Evolutionary conservation across 163 green algal species (phyloP), one percentile per base, ranked within the genome.

Genomic region (Scenedesmus sp.): DNA sequence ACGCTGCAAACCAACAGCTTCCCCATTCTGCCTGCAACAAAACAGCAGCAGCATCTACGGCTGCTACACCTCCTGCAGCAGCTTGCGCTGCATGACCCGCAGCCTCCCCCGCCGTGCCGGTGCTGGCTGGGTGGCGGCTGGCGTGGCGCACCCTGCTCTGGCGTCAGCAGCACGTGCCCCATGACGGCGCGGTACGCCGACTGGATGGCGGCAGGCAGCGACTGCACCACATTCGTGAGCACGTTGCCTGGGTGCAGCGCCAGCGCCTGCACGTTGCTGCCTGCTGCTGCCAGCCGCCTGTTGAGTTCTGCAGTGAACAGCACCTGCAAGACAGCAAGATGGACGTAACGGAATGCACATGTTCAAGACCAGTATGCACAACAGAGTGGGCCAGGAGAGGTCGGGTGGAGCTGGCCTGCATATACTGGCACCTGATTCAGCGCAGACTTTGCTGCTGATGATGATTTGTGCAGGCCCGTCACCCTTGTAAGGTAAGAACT

Each of bases 181-280:
- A 91, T 85, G 13, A 96, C 68, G 49, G 81, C 37, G 7, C 78
- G 83, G 89, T 98, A 97, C 10, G 86, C 44, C 3, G 35, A 65
- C 56, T 96, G 96, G 42, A 99, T 93, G 18, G 93, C 35, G 0
- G 59, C 43, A 0, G 97, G 97, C 89, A 99, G 94, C 6, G 91
- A 96, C 37, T 96, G 95, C 59, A 97, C 95, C 40, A 99, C 96
- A 35, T 96, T 94, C 0, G 97, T 99, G 43, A 98, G 85, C 59
- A 99, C 97, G 84, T 98, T 96, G 26, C 97, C 97, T 0, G 97
- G 97, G 94, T 99, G 97, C 35, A 98, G 43, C 10, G 93, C 91
- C 84, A 97, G 89, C 18, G 83, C 93, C 73, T 93, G 76, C 59
- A 98, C 89, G 42, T 33, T 37, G 18, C 65, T 73, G 40, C 37